Evolutionary conservation across 2,329 filamentous ascomycete genomes (phyloP).

Genomic region (Incumbomyces lentus): DNA sequence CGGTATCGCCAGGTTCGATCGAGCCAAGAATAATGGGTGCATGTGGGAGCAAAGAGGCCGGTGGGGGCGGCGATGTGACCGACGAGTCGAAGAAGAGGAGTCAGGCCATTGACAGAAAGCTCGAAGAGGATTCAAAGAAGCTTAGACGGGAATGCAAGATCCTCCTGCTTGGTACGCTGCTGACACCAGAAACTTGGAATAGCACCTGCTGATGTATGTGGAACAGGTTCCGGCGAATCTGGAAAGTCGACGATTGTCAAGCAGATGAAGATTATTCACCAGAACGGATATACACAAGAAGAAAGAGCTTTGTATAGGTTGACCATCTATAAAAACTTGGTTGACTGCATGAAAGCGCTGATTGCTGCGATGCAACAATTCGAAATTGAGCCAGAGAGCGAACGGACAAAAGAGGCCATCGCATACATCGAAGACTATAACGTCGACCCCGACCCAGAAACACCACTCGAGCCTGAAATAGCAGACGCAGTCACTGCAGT

Average conservation of each 20-base stretch:
- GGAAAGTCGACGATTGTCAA: constrained; percentile 99
- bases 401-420: constrained; percentile 62
- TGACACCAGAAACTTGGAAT: constrained; percentile 7
- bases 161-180: constrained; percentile 67
- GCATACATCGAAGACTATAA: constrained; percentile 79
- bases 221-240: constrained; percentile 85
- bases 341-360: constrained; percentile 91
- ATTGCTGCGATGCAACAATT: constrained; percentile 89
- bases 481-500: constrained; percentile 74
- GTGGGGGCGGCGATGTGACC: constrained; percentile 49
- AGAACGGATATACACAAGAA: constrained; percentile 92
- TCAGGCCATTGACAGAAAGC: constrained; percentile 83
- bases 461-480: constrained; percentile 68
- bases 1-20: background rate
- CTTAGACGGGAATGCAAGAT: constrained; percentile 98
- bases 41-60: constrained; percentile 77
- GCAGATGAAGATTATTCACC: constrained; percentile 99
- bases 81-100: constrained; percentile 91
- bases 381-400: constrained; percentile 64
- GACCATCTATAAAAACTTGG: constrained; percentile 95
- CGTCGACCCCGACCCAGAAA: constrained; percentile 81
- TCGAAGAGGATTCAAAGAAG: constrained; percentile 89
- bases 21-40: constrained; percentile 68
- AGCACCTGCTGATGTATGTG: constrained; percentile 2
- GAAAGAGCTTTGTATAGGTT: constrained; percentile 89